Conservation (phyloP, 2,329 filamentous ascomycete genomes). For the Rhytidhysteron rufulum region DNA sequence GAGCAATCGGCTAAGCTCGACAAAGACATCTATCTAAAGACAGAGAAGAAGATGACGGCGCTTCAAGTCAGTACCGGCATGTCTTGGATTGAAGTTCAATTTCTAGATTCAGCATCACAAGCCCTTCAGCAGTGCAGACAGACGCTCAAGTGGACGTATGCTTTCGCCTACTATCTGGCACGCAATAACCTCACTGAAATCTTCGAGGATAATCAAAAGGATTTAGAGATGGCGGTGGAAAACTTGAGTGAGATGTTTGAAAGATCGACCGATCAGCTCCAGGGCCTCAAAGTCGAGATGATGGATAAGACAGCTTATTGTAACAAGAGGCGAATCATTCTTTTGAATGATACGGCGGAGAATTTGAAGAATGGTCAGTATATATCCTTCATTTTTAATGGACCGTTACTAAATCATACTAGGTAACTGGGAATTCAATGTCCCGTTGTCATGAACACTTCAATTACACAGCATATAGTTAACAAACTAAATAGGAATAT, state of each 20-base stretch:
- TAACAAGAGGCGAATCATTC: constrained; percentile 82
- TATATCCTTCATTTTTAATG: background rate
- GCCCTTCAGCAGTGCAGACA: constrained; percentile 95
- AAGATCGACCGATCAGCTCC: constrained; percentile 84
- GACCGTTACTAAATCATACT: background rate
- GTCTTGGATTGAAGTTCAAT: constrained; percentile 99
- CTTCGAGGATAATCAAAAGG: constrained; percentile 98
- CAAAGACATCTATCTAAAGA: constrained; percentile 93
- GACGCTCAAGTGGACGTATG: constrained; percentile 98
- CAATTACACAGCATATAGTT: background rate
- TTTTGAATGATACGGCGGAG: constrained; percentile 88
- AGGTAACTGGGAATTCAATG: constrained; percentile 21
- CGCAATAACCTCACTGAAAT: constrained; percentile 95
- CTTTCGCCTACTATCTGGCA: constrained; percentile 95
- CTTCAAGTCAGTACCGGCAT: constrained; percentile 90
- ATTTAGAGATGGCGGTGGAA: constrained; percentile 95
- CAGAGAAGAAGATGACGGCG: constrained; percentile 98
- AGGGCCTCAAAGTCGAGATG: constrained; percentile 89
- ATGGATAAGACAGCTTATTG: constrained; percentile 99
- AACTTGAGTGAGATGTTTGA: constrained; percentile 99
- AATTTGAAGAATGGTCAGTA: constrained; percentile 79
- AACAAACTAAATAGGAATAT: too few relatives aligned
- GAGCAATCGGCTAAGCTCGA: constrained; percentile 96
- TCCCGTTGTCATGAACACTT: constrained; percentile 7
- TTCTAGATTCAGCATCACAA: constrained; percentile 87